A percentile compares a stretch with the other conserved stretches of the same genome.
Evolutionary conservation across 2,329 filamentous ascomycete species (phyloP).

Genomic region (Ophiosphaerella herpotricha): DNA sequence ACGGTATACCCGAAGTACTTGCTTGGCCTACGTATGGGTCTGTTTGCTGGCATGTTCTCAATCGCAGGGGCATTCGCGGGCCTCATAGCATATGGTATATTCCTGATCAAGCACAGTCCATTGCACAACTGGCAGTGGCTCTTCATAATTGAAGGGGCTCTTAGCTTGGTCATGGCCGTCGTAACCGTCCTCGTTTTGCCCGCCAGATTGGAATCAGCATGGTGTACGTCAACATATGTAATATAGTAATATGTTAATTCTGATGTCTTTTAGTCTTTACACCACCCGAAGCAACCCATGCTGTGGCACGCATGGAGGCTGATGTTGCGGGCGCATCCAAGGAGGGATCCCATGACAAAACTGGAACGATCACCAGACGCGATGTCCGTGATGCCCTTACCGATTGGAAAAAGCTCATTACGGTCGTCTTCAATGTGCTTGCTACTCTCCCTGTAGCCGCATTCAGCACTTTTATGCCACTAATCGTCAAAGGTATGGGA

Average conservation of each 20-base stretch:
- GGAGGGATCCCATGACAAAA: not conserved
- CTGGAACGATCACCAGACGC: not conserved
- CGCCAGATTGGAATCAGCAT: not conserved
- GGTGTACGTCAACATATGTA: not conserved
- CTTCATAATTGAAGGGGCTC: not conserved
- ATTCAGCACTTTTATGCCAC: not conserved
- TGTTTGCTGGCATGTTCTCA: not conserved
- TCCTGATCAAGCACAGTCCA: not conserved
- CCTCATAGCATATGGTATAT: not conserved
- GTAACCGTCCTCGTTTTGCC: not conserved
- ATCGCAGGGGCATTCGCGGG: not conserved
- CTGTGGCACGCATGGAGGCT: not conserved
- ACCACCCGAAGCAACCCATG: not conserved
- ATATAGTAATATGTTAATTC: not conserved
- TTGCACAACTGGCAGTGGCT: not conserved
- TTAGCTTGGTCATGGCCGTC: not conserved
- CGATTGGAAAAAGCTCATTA: not conserved
- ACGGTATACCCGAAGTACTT: not conserved
- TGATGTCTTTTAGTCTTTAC: not conserved
- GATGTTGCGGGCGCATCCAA: not conserved
- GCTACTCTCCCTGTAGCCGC: not conserved
- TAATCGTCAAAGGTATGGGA: not conserved
- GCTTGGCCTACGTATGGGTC: not conserved
- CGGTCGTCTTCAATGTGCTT: not conserved
- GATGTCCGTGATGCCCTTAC: not conserved